These are phyloP conservation scores for Camelina neglecta DNA, from an alignment of 345 rosid genomes.

Conservation along the genomic window DNA sequence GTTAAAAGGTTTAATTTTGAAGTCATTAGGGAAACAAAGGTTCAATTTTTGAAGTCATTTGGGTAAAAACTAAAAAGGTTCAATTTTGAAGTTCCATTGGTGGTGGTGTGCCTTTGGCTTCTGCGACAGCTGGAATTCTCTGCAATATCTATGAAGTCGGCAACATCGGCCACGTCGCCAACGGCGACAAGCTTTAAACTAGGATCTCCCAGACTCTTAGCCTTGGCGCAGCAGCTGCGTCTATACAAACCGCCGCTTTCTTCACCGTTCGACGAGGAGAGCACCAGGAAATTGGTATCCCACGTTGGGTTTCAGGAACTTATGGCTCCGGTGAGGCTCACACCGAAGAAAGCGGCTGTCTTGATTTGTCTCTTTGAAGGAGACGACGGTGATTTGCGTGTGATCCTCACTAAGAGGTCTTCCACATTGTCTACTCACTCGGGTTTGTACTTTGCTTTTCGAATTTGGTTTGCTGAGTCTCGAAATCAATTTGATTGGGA, in stretches of 20 bases:
- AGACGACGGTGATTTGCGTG: conserved; percentile 73
- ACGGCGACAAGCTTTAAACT: neutral
- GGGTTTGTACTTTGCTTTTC: conserved; percentile 53
- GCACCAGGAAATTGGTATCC: conserved; percentile 59
- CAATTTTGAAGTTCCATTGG: neutral
- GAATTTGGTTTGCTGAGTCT: conserved; percentile 15
- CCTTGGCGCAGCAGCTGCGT: conserved; percentile 71
- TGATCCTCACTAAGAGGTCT: conserved; percentile 81
- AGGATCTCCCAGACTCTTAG: conserved; percentile 42
- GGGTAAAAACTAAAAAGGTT: too few relatives aligned
- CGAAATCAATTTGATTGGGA: neutral
- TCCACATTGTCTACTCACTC: conserved; percentile 72
- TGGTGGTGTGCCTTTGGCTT: neutral
- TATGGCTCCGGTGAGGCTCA: conserved; percentile 54
- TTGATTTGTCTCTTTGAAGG: conserved; percentile 82
- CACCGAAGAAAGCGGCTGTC: conserved; percentile 76
- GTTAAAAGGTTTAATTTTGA: neutral
- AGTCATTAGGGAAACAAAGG: too few relatives aligned
- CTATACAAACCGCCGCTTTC: conserved; percentile 59
- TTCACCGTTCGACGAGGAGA: conserved; percentile 54
- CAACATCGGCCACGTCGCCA: neutral
- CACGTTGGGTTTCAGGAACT: conserved; percentile 73
- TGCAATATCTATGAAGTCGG: conserved; percentile 13
- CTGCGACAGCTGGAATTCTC: neutral
- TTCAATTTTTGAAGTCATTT: too few relatives aligned